These are phyloP conservation scores for Arbutus unedo DNA, from an alignment of 148 eudicot genomes.

Conservation along the genomic window DNA sequence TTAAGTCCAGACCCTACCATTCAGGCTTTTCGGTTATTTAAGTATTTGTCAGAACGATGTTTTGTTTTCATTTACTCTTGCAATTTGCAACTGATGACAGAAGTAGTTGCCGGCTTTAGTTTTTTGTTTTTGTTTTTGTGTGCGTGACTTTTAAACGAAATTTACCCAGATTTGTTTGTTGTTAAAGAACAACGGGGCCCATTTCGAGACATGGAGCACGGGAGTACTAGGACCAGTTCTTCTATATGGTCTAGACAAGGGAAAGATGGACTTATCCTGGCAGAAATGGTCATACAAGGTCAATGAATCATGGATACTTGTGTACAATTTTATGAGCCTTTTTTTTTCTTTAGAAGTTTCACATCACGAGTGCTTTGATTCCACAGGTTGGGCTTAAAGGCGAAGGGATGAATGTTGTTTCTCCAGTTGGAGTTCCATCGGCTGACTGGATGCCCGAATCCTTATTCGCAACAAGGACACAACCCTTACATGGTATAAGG, in stretches of 20 bases:
- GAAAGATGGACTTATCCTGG: slow-evolving; percentile 48
- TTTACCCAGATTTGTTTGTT: slow-evolving; percentile 5
- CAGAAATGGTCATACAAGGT: slow-evolving; percentile 75
- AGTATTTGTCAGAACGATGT: neutral
- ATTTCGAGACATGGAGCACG: slow-evolving; percentile 51
- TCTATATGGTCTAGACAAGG: slow-evolving; percentile 46
- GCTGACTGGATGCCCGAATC: slow-evolving; percentile 64
- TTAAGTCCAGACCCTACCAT: too few relatives aligned
- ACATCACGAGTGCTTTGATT: slow-evolving; percentile 6
- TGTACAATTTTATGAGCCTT: neutral
- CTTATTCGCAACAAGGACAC: slow-evolving; percentile 39
- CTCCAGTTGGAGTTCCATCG: slow-evolving; percentile 48
- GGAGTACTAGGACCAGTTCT: slow-evolving; percentile 63
- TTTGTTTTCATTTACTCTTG: neutral
- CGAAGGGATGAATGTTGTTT: slow-evolving; percentile 63
- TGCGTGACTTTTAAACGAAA: neutral
- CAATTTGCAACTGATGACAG: neutral
- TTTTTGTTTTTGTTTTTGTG: neutral
- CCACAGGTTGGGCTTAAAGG: slow-evolving; percentile 83
- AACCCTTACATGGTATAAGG: slow-evolving; percentile 95
- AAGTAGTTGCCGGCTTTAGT: neutral
- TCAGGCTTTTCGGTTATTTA: too few relatives aligned
- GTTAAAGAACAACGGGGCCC: slow-evolving; percentile 59
- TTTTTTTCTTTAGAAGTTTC: neutral
- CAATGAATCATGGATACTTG: neutral